Conservation (phyloP, 2,329 filamentous ascomycete genomes). For the Fusarium temperatum region DNA sequence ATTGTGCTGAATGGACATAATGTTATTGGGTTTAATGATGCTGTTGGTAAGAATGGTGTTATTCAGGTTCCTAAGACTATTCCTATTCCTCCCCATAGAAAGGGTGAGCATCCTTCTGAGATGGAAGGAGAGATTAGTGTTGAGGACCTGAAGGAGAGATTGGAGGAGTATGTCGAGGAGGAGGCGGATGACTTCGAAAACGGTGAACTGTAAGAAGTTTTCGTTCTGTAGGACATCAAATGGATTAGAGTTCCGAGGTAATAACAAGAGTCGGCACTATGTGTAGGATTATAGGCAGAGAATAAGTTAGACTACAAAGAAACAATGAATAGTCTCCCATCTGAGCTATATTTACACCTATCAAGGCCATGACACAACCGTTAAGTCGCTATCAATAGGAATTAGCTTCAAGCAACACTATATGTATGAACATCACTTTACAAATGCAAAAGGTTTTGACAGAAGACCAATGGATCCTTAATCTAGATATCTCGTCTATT, state of each 20-base stretch:
- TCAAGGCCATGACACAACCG: accelerated
- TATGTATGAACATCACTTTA: not conserved
- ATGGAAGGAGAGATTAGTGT: conserved; percentile 39
- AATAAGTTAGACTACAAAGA: not conserved
- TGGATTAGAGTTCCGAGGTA: accelerated
- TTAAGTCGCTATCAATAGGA: accelerated
- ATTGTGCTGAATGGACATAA: conserved; percentile 81
- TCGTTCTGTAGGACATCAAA: too few species aligned
- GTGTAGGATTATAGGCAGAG: not conserved
- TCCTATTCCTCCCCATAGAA: conserved; percentile 76
- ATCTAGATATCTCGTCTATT: not conserved
- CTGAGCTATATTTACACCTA: accelerated
- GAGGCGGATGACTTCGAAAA: not conserved
- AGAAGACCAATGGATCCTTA: not conserved
- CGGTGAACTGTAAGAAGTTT: conserved; percentile 17
- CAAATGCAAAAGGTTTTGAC: not conserved
- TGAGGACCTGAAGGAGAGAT: conserved; percentile 43
- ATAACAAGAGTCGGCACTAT: accelerated
- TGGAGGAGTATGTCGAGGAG: conserved; percentile 41
- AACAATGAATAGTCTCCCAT: not conserved
- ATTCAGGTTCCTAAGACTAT: conserved; percentile 80
- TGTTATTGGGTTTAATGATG: conserved; percentile 73
- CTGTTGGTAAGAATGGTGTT: conserved; percentile 79
- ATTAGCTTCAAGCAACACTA: accelerated
- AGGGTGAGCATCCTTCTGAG: conserved; percentile 6